Evolutionary conservation across 805 yeast genomes (phyloP), one percentile per base, ranked within the genome.

Genomic region (Zygoascus biomembranicola): DNA sequence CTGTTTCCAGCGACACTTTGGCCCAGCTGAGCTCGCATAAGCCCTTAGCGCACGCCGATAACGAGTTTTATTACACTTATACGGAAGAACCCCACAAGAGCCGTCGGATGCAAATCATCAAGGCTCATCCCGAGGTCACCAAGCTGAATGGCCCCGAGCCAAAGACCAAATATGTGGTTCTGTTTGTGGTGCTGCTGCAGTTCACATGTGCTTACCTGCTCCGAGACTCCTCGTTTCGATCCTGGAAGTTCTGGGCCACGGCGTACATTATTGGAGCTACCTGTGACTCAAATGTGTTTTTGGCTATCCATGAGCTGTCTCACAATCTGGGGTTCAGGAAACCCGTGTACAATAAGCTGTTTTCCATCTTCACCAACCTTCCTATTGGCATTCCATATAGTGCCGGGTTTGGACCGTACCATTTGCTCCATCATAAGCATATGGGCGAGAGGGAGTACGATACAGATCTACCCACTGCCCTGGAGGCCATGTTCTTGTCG

Each of bases 341-440:
- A 59, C 95, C 96, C 0, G 44, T 87, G 1, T 79, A 82, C 66
- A 90, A 90, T 70, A 83, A 87, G 66, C 64, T 89, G 23, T 89
- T 84, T 63, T 79, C 94, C 44, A 84, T 89, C 9, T 72, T 87
- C 59, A 78, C 89, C 39, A 90, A 90, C 66, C 70, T 87, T 41
- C 96, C 97, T 1, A 87, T 90, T 51, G 96, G 97, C 1, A 76
- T 90, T 23, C 97, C 97, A 0, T 90, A 88, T 69, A 79, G 89
- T 41, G 96, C 97, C 0, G 84, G 87, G 57, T 78, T 90, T 73
- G 85, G 87, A 56, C 96, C 96, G 8, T 90, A 90, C 67, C 97
- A 90, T 65, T 88, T 88, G 67, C 73, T 90, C 39, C 97, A 90
- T 65, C 97, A 90, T 71, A 90, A 90, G 68, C 89, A 86, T 63